These are phyloP conservation scores for Carex scoparia DNA, from an alignment of 176 grass and related monocot genomes.

Conservation along the genomic window DNA sequence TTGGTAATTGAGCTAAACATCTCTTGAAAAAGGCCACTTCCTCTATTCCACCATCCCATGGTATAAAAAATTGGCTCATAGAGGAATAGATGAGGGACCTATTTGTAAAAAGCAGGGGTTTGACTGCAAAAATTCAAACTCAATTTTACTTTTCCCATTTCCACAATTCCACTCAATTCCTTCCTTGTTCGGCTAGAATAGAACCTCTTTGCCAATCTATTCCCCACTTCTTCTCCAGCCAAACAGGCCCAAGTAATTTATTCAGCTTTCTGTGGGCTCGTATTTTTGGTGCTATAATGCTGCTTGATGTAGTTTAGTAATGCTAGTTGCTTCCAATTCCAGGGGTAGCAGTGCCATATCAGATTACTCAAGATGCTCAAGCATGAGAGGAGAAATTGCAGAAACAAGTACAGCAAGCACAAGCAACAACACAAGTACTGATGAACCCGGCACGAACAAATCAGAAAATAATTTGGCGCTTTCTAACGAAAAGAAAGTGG, in stretches of 20 bases:
- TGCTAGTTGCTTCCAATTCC: slow-evolving; percentile 1
- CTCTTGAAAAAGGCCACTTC: no score
- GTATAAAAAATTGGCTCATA: no score
- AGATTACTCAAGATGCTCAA: slow-evolving; percentile 25
- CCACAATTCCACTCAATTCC: no score
- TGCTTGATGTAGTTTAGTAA: not conserved
- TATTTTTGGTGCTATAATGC: not conserved
- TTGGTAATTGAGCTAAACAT: no score
- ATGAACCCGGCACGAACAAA: slow-evolving; percentile 35
- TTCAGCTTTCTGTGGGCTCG: not conserved
- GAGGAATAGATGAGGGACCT: no score
- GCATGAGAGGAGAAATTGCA: slow-evolving; percentile 27
- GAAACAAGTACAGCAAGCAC: slow-evolving; percentile 37
- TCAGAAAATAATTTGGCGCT: slow-evolving; percentile 48
- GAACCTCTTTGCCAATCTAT: no score
- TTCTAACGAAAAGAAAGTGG: slow-evolving; percentile 55
- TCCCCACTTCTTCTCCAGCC: no score
- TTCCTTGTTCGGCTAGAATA: no score
- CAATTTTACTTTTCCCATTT: no score
- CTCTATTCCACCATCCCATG: no score
- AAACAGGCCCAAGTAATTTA: not conserved
- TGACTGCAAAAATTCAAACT: no score
- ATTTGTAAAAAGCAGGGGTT: no score
- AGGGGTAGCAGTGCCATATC: slow-evolving; percentile 7
- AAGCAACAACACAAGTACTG: slow-evolving; percentile 35